Percentiles rank a stretch among this genome's conserved stretches.
These are phyloP conservation scores for Globisporangium lucens DNA, from an alignment of 352 stramenopile species.

Conservation along the genomic window DNA sequence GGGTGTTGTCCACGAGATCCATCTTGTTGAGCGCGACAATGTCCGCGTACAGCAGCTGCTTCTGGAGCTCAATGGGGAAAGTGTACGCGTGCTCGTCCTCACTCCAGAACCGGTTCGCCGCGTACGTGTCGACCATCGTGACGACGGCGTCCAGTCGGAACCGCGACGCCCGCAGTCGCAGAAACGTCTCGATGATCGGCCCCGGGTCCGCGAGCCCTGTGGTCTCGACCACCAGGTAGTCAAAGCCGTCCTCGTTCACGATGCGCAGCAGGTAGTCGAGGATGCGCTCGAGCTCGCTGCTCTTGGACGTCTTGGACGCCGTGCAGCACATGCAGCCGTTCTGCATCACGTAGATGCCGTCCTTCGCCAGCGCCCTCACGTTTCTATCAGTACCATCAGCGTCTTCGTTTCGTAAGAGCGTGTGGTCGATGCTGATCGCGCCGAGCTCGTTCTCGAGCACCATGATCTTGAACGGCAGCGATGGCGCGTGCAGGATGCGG, in stretches of 20 bases:
- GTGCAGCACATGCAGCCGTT: constrained; percentile 99
- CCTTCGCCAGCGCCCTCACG: constrained; percentile 22
- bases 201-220: constrained; percentile 95
- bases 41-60: constrained; percentile 66
- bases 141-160: constrained; percentile 96
- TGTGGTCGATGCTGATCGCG: constrained; percentile 68
- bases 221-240: constrained; percentile 97
- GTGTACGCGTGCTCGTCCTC: constrained; percentile 20
- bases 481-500: constrained; percentile 87
- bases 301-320: constrained; percentile 90
- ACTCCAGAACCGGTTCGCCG: constrained; percentile 43
- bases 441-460: constrained; percentile 92
- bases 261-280: constrained; percentile 81
- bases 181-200: constrained; percentile 97
- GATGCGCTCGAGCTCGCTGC: constrained; percentile 89
- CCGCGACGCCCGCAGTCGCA: constrained; percentile 84
- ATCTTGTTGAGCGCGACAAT: constrained; percentile 74
- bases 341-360: constrained; percentile 96
- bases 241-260: constrained; percentile 84
- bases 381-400: constrained; percentile 9
- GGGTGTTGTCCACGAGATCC: constrained; percentile 36
- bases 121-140: constrained; percentile 92
- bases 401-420: constrained; percentile 32
- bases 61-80: constrained; percentile 60
- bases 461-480: constrained; percentile 92